Conservation (phyloP, 352 stramenopile species). For the Phytophthora sojae region DNA sequence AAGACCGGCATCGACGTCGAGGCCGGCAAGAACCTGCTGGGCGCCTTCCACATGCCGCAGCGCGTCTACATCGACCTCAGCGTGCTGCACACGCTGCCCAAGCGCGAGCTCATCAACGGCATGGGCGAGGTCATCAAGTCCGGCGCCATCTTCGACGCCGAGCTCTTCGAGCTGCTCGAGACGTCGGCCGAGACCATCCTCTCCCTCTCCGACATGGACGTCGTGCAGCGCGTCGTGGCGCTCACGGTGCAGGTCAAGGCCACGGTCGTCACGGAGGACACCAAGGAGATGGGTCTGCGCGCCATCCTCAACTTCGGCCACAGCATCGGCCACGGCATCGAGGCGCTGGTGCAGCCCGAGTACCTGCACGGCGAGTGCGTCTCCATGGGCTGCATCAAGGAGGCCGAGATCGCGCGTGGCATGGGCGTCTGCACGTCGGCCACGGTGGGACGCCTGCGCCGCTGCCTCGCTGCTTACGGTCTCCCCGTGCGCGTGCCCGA, state of each 20-base stretch:
- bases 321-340: constrained; percentile 98
- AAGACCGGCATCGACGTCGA: constrained; percentile 98
- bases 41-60: constrained; percentile 98
- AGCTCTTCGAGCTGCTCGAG: constrained; percentile 96
- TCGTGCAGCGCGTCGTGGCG: constrained; percentile 74
- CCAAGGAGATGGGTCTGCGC: constrained; percentile 95
- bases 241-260: constrained; percentile 94
- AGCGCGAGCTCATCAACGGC: constrained; percentile 95
- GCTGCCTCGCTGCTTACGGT: constrained; percentile 73
- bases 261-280: constrained; percentile 95
- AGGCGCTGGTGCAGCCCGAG: constrained; percentile 95
- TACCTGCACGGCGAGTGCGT: constrained; percentile 98
- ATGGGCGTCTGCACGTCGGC: constrained; percentile 78
- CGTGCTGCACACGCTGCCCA: constrained; percentile 94
- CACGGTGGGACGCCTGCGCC: constrained; percentile 73
- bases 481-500: constrained; percentile 75
- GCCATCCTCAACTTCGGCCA: constrained; percentile 99
- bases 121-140: constrained; percentile 99
- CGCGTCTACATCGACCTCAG: constrained; percentile 97
- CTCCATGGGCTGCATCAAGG: constrained; percentile 97
- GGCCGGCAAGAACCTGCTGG: constrained; percentile 98
- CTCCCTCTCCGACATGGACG: constrained; percentile 62
- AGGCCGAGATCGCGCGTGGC: constrained; percentile 92
- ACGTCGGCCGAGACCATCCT: constrained; percentile 87
- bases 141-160: constrained; percentile 94